phyloP scores from a whole-genome alignment of 345 rosid genomes.

The Euphorbia pulcherrima region DNA sequence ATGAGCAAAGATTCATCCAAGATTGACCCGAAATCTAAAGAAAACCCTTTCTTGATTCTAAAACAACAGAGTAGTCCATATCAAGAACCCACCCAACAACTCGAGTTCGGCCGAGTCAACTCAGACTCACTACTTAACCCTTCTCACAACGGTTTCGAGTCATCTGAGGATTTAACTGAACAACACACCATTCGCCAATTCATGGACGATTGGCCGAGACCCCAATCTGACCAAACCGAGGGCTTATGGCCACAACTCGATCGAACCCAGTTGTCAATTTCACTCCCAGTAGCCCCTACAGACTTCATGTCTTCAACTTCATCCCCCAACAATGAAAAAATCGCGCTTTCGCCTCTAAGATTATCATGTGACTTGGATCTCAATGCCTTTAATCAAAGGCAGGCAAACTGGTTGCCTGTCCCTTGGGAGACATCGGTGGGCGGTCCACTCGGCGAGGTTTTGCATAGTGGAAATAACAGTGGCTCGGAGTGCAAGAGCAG shows the following conservation, averaged over 20 bases:
- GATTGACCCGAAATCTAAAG: conserved; percentile 32
- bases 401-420: conserved; percentile 48
- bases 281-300: conserved; percentile 45
- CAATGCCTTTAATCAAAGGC: conserved; percentile 39
- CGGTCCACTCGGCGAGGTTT: conserved; percentile 71
- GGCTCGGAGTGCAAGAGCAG: conserved; percentile 33
- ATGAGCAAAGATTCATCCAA: conserved; percentile 31
- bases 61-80: conserved; percentile 32
- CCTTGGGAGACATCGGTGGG: conserved; percentile 64
- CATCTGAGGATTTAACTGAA: conserved; percentile 32
- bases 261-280: conserved; percentile 60
- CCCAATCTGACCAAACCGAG: conserved; percentile 33
- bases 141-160: conserved; percentile 35
- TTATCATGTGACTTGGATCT: conserved; percentile 38
- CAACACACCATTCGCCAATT: conserved; percentile 52
- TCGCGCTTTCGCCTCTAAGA: conserved; percentile 42
- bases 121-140: conserved; percentile 47
- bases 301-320: conserved; percentile 50
- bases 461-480: conserved; percentile 43
- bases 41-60: conserved; percentile 31
- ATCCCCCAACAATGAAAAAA: conserved; percentile 43
- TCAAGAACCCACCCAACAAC: conserved; percentile 25
- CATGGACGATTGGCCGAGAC: conserved; percentile 58
- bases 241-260: conserved; percentile 47
- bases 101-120: conserved; percentile 41